phyloP scores from a whole-genome alignment of 495 filamentous ascomycete genomes.

The Annulohypoxylon stygium region DNA sequence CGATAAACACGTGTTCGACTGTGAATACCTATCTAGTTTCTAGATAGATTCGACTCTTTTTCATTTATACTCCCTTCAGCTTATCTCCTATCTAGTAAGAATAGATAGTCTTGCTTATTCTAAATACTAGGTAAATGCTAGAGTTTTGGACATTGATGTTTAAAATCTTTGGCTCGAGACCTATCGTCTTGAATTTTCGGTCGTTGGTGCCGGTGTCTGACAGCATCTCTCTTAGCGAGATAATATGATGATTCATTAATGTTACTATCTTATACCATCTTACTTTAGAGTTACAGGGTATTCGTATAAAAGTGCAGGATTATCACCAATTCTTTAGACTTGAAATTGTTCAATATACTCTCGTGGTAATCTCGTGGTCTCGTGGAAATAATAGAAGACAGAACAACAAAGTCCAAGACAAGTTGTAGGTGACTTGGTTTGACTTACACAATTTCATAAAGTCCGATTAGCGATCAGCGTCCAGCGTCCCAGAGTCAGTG shows the following conservation, averaged over 20 bases:
- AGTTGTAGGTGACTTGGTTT: not conserved
- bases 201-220: not conserved
- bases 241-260: not conserved
- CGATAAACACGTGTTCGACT: not conserved
- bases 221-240: not conserved
- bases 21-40: not conserved
- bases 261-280: not conserved
- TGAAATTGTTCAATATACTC: not conserved
- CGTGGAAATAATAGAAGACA: too few species aligned
- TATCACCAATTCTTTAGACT: not conserved
- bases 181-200: not conserved
- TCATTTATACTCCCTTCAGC: not conserved
- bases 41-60: not conserved
- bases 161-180: not conserved
- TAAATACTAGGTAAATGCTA: not conserved
- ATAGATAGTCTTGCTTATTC: not conserved
- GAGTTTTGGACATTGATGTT: not conserved
- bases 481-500: too few species aligned
- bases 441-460: constrained; percentile 1
- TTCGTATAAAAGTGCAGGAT: too few species aligned
- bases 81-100: not conserved
- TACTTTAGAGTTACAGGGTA: too few species aligned
- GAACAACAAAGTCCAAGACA: too few species aligned
- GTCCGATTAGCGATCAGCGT: not conserved
- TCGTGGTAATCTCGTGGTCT: not conserved